These are phyloP conservation scores for Chaetoscypha palmicola DNA, from an alignment of 2,329 filamentous ascomycete species.

Conservation along the genomic window DNA sequence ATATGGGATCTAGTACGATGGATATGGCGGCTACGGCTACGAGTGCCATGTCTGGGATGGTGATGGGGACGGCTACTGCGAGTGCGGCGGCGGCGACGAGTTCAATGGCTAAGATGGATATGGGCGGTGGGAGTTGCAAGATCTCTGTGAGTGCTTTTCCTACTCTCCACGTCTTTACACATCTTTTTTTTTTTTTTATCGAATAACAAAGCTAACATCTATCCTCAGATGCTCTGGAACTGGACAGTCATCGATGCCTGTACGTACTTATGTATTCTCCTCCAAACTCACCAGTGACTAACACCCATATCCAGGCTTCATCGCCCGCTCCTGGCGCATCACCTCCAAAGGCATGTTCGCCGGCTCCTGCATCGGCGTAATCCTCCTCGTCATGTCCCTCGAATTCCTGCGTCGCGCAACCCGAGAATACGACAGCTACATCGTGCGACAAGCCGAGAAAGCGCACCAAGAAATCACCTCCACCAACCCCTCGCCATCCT, in stretches of 20 bases:
- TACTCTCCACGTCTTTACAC: too few relatives aligned
- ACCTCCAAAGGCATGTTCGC: constrained; percentile 65
- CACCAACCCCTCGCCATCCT: constrained; percentile 3
- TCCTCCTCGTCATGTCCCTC: constrained; percentile 63
- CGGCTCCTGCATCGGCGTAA: constrained; percentile 70
- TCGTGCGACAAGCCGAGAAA: constrained; percentile 41
- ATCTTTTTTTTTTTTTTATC: too few relatives aligned
- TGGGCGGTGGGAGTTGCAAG: constrained; percentile 8
- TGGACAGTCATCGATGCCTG: constrained; percentile 68
- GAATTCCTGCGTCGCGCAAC: constrained; percentile 64
- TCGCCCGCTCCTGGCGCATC: constrained; percentile 63
- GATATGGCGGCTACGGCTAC: constrained; percentile 19
- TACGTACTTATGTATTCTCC: too few relatives aligned
- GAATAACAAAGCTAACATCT: too few relatives aligned
- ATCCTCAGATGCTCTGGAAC: constrained; percentile 81
- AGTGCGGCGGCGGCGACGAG: constrained; percentile 4
- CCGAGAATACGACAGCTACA: constrained; percentile 65
- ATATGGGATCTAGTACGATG: constrained; percentile 10
- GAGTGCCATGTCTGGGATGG: constrained; percentile 2
- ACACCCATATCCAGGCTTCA: constrained; percentile 53
- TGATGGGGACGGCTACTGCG: constrained; percentile 6
- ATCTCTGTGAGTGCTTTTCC: constrained; percentile 6
- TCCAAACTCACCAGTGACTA: too few relatives aligned
- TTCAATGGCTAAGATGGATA: constrained; percentile 6
- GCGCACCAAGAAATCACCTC: constrained; percentile 30